phyloP scores from a whole-genome alignment of 768 basidiomycete species.

The Auricularia cornea region DNA sequence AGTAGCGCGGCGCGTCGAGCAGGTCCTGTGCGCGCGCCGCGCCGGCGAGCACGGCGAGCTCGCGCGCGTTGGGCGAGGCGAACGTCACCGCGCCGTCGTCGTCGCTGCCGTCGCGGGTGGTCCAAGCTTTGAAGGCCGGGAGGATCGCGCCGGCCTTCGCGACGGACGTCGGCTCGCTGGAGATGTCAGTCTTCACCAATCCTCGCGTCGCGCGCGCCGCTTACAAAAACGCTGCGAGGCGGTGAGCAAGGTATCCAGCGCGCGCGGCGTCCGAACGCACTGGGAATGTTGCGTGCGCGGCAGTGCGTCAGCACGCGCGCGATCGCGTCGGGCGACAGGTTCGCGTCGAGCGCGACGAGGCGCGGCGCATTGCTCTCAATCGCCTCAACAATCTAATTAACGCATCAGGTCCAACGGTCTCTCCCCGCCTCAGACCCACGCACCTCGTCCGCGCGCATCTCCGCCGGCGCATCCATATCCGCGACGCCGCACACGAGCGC shows the following conservation, averaged over 20 bases:
- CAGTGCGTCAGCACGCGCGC: conserved; percentile 45
- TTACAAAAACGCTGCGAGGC: conserved; percentile 62
- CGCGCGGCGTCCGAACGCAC: conserved; percentile 32
- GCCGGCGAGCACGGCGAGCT: conserved; percentile 44
- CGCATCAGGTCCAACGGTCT: not conserved
- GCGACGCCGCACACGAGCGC: conserved; percentile 79
- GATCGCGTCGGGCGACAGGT: conserved; percentile 51
- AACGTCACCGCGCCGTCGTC: conserved; percentile 52
- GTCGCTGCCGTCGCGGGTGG: conserved; percentile 24
- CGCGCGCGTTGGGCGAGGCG: conserved; percentile 78
- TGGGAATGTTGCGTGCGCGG: conserved; percentile 34
- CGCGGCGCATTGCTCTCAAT: conserved; percentile 42
- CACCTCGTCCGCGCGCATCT: conserved; percentile 41
- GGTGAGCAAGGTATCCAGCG: conserved; percentile 1
- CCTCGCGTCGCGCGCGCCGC: conserved; percentile 16
- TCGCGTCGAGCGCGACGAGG: conserved; percentile 70
- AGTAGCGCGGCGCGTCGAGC: conserved; percentile 51
- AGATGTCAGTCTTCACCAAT: conserved; percentile 7
- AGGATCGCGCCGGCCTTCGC: conserved; percentile 68
- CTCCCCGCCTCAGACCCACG: conserved; percentile 7
- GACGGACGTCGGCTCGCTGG: conserved; percentile 92
- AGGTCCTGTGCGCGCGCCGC: conserved; percentile 41
- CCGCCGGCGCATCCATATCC: conserved; percentile 72
- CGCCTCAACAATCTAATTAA: conserved; percentile 42
- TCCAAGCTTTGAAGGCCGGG: conserved; percentile 33